These are phyloP conservation scores for Posidonia australis DNA, from an alignment of 106 monocot genomes.

Conservation along the genomic window DNA sequence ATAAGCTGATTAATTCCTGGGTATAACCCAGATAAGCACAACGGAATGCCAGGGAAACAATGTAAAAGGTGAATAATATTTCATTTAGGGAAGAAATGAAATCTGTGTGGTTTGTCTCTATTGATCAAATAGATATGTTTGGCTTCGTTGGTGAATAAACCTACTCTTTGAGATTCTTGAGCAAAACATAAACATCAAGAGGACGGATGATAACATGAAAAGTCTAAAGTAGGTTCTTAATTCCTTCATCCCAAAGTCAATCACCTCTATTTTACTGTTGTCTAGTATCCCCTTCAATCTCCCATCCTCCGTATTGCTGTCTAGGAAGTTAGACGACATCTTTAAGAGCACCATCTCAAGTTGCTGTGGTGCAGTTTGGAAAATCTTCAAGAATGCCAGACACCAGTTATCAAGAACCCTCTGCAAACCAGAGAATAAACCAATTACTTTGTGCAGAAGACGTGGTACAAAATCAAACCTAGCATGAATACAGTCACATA, in stretches of 20 bases:
- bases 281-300: neutral
- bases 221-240: slow-evolving; percentile 81
- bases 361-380: slow-evolving; percentile 29
- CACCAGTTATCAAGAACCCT: slow-evolving; percentile 63
- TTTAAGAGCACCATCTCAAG: slow-evolving; percentile 11
- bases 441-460: neutral
- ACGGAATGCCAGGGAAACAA: neutral
- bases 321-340: neutral
- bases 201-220: slow-evolving; percentile 67
- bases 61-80: neutral
- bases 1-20: too few relatives aligned
- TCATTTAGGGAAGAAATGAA: neutral
- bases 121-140: neutral
- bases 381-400: slow-evolving; percentile 54
- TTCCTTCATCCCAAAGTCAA: slow-evolving; percentile 80
- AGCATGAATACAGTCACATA: slow-evolving; percentile 14
- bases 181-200: slow-evolving; percentile 97
- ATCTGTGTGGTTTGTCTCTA: neutral
- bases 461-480: neutral
- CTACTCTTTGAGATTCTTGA: slow-evolving; percentile 80
- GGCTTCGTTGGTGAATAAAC: slow-evolving; percentile 23
- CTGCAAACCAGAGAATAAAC: slow-evolving; percentile 21
- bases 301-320: slow-evolving; percentile 8
- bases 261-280: slow-evolving; percentile 32
- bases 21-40: too few relatives aligned